Evolutionary conservation across 768 basidiomycete genomes (phyloP), one percentile per base, ranked within the genome.

Genomic region (Suillus ampliporus): DNA sequence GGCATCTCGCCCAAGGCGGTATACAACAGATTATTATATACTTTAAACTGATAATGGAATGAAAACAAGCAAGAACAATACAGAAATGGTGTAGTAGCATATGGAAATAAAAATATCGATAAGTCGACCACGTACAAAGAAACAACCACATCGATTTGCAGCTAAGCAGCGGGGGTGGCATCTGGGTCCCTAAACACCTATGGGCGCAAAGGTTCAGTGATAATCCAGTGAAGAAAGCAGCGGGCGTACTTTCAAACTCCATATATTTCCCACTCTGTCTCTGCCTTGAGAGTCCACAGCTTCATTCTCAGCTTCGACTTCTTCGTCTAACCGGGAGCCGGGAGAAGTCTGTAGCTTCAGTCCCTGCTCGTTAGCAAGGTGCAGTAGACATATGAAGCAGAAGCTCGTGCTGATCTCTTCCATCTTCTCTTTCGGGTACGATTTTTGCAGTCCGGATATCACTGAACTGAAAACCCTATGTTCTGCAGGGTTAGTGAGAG

Each of bases 341-440:
- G 79, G 67, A 15, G 79, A 69, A 51, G 86, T 76, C 75, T 89
- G 91, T 40, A 99, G 84, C 72, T 90, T 91, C 54, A 99, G 82
- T 2, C 97, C 97, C 70, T 94, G 92, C 77, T 99, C 97, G 73
- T 99, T 99, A 19, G 97, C 97, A 48, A 99, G 78, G 79, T 99
- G 97, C 19, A 99, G 80, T 28, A 99, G 80, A 71, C 97, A 99
- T 74, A 99, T 99, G 81, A 99, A 99, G 75, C 97, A 99, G 87
- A 97, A 99, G 66, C 94, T 97, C 17, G 97, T 99, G 74, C 95
- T 97, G 72, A 99, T 97, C 66, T 99, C 97, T 44, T 91, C 91
- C 90, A 99, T 92, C 80, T 97, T 98, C 47, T 98, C 96, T 62
- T 79, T 79, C 0, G 97, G 95, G 75, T 99, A 99, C 7, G 90